These are phyloP conservation scores for Sistotremastrum niveocremeum DNA, from an alignment of 768 basidiomycete genomes.

Conservation along the genomic window DNA sequence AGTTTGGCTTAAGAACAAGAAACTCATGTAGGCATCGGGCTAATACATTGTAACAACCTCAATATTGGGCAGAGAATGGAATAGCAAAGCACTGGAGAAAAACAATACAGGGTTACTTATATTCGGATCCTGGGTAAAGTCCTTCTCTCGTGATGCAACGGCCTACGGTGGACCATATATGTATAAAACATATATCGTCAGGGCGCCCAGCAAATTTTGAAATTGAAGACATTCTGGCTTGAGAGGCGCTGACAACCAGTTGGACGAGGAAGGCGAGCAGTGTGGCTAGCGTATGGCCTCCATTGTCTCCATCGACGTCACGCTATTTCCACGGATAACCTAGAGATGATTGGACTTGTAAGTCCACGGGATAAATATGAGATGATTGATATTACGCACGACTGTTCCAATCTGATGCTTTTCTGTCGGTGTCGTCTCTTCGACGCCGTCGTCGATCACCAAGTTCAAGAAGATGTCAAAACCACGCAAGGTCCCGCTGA, in stretches of 20 bases:
- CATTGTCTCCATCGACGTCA: slow-evolving; percentile 87
- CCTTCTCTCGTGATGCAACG: slow-evolving; percentile 5
- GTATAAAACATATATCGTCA: background rate
- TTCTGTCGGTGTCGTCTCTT: slow-evolving; percentile 82
- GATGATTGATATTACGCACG: slow-evolving; percentile 33
- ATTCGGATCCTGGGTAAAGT: slow-evolving; percentile 12
- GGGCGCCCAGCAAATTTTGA: background rate
- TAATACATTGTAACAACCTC: too few relatives aligned
- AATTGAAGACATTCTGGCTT: slow-evolving; percentile 3
- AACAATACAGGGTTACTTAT: too few relatives aligned
- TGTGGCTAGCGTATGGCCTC: slow-evolving; percentile 37
- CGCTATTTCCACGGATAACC: slow-evolving; percentile 95
- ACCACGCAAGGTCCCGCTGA: slow-evolving; percentile 87
- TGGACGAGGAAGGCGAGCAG: slow-evolving; percentile 7
- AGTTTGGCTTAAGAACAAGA: too few relatives aligned
- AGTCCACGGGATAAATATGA: background rate
- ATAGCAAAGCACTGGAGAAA: too few relatives aligned
- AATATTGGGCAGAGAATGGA: too few relatives aligned
- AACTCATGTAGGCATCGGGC: too few relatives aligned
- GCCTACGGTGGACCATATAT: slow-evolving; percentile 3
- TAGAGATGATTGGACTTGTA: slow-evolving; percentile 18
- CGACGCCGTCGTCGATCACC: slow-evolving; percentile 89
- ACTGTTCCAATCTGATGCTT: slow-evolving; percentile 87
- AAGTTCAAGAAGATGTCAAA: slow-evolving; percentile 99
- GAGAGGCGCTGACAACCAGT: slow-evolving; percentile 12